Evolutionary conservation across 169 alveolate genomes (phyloP), one percentile per base, ranked within the genome.

Genomic region (Cryptosporidium canis): DNA sequence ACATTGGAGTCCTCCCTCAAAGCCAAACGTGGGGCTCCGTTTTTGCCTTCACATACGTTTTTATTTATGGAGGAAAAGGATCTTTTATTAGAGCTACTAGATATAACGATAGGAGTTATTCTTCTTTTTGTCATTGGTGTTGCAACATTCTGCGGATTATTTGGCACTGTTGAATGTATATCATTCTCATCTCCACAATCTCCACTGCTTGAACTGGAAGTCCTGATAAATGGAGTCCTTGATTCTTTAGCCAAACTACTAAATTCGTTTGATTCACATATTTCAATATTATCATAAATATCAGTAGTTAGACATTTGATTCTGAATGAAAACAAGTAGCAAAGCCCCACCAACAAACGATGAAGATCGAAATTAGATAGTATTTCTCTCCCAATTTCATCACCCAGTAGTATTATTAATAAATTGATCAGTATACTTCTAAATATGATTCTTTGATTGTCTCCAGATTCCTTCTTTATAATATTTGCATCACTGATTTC

Each of bases 361-460:
- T 55, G 24, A n/a, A 77, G 27, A 39, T 55, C 77, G 27, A 77
- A 24, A n/a, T 63, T 63, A 29, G 61, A 33, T 70, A 70, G 31
- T n/a, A 51, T 48, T 0, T n/a, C 65, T 35, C 24, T 27, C 2
- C 56, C 45, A 8, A 43, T 16, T 55, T 55, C 51, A 39, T 43
- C 61, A 14, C 39, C 61, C 3, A 58, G n/a, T 8, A 35, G 14
- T 7, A 44, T 33, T 16, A 29, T 29, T 21, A 58, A 8, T 24
- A 77, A 58, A 63, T 77, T 58, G 16, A 77, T 77, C 39, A 77
- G 29, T 21, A 77, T 27, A 37, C 87, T 77, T 77, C 87, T 77
- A 41, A 77, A 77, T 16, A 37, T 0, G 14, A 58, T 55, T 55
- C 87, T 56, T 37, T 77, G 87, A 18, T 39, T 33, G 39, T 77